These are phyloP conservation scores for Cucumis cinereus DNA, from an alignment of 306 rosid species.

Conservation along the genomic window DNA sequence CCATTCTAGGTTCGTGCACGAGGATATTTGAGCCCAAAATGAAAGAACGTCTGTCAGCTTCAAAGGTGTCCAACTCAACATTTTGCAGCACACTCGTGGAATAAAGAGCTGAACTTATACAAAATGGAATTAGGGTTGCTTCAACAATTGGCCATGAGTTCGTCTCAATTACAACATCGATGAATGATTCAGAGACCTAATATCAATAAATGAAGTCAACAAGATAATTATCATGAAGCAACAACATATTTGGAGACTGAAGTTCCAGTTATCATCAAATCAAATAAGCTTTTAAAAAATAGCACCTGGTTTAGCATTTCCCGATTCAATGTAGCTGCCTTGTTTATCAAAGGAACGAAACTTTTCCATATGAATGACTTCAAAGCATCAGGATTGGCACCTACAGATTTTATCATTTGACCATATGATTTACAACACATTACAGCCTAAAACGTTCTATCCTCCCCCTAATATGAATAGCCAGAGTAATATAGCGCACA, in stretches of 20 bases:
- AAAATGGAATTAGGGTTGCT: conserved; percentile 44
- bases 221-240: conserved; percentile 4
- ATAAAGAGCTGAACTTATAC: conserved; percentile 42
- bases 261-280: conserved; percentile 7
- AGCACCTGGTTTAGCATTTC: conserved; percentile 63
- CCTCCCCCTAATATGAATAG: neutral
- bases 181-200: conserved; percentile 50
- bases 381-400: conserved; percentile 25
- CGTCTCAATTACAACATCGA: conserved; percentile 42
- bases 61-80: conserved; percentile 25
- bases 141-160: conserved; percentile 45
- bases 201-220: conserved; percentile 17
- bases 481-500: neutral
- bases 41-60: conserved; percentile 17
- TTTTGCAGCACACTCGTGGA: conserved; percentile 41
- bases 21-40: conserved; percentile 11
- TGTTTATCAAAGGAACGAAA: conserved; percentile 61
- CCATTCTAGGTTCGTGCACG: conserved; percentile 13
- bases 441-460: neutral
- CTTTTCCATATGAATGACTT: conserved; percentile 41
- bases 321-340: conserved; percentile 24
- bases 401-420: conserved; percentile 23
- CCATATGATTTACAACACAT: neutral
- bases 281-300: neutral
- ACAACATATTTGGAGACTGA: neutral